phyloP scores from a whole-genome alignment of 495 filamentous ascomycete species.

The Podospora pseudocomata region DNA sequence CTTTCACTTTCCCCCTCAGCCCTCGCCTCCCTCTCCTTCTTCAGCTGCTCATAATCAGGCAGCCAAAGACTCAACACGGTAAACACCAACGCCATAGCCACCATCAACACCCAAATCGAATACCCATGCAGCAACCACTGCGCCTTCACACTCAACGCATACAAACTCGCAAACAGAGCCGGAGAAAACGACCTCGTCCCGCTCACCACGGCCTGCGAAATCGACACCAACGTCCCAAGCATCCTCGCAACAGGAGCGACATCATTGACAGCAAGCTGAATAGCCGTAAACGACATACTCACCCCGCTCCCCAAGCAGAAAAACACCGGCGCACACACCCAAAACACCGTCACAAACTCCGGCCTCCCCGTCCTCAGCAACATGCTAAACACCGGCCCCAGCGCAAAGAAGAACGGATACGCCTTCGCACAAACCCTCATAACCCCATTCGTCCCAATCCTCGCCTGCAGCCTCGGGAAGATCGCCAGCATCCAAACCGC shows the following conservation, averaged over 20 bases:
- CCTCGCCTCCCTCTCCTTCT: constrained; percentile 21
- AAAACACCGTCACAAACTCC: constrained; percentile 45
- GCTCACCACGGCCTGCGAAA: constrained; percentile 54
- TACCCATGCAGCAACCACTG: constrained; percentile 55
- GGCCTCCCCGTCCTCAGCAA: constrained; percentile 43
- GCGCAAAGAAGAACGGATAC: constrained; percentile 57
- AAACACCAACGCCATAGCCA: constrained; percentile 45
- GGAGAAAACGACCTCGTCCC: constrained; percentile 57
- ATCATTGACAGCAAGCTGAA: constrained; percentile 67
- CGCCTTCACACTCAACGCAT: constrained; percentile 54
- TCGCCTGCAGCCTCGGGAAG: constrained; percentile 58
- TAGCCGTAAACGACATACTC: constrained; percentile 64
- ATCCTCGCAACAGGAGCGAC: constrained; percentile 55
- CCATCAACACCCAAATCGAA: constrained; percentile 61
- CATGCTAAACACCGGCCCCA: constrained; percentile 49
- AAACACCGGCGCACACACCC: constrained; percentile 44
- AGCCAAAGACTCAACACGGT: constrained; percentile 45
- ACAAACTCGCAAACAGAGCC: constrained; percentile 57
- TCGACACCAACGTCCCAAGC: constrained; percentile 62
- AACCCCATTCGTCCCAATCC: constrained; percentile 58
- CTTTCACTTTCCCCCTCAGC: not conserved
- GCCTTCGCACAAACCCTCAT: constrained; percentile 49
- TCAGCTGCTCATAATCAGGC: constrained; percentile 47
- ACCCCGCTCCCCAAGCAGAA: constrained; percentile 54
- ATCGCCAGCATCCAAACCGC: constrained; percentile 60